A percentile compares a stretch with the other conserved stretches of the same genome.
phyloP scores from a whole-genome alignment of 2,329 filamentous ascomycete genomes.

The Hymenoscyphus fructigenus region DNA sequence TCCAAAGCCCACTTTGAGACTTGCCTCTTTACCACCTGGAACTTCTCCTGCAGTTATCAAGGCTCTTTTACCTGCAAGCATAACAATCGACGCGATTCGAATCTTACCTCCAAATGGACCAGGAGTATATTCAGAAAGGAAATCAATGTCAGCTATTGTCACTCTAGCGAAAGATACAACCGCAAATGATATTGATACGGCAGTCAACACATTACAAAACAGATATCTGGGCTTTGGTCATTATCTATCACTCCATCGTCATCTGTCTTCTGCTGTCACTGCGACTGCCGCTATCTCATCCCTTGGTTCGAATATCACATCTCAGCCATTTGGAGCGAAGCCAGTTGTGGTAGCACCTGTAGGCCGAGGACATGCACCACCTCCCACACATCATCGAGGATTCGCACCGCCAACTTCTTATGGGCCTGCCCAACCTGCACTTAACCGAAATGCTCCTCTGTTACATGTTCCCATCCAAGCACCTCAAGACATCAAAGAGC shows the following conservation, averaged over 20 bases:
- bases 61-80: constrained; percentile 54
- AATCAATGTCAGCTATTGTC: constrained; percentile 74
- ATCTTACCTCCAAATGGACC: constrained; percentile 58
- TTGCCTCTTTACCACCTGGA: constrained; percentile 60
- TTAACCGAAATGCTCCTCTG: constrained; percentile 45
- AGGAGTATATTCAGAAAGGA: constrained; percentile 58
- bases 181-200: constrained; percentile 77
- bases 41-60: constrained; percentile 61
- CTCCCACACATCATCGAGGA: constrained; percentile 51
- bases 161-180: constrained; percentile 78
- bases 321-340: constrained; percentile 77
- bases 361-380: constrained; percentile 48
- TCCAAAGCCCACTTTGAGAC: constrained; percentile 61
- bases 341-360: constrained; percentile 47
- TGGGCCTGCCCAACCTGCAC: constrained; percentile 35
- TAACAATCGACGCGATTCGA: constrained; percentile 72
- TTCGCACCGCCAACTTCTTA: constrained; percentile 80
- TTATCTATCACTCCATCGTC: constrained; percentile 75
- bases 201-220: constrained; percentile 77
- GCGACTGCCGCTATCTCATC: constrained; percentile 47
- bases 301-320: constrained; percentile 39
- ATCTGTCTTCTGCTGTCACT: constrained; percentile 76
- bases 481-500: constrained; percentile 73
- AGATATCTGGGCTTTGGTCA: constrained; percentile 83
- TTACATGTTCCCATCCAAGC: constrained; percentile 71